Evolutionary conservation across 75 land plant genomes (phyloP).

Genomic region (Azolla pinnata): DNA sequence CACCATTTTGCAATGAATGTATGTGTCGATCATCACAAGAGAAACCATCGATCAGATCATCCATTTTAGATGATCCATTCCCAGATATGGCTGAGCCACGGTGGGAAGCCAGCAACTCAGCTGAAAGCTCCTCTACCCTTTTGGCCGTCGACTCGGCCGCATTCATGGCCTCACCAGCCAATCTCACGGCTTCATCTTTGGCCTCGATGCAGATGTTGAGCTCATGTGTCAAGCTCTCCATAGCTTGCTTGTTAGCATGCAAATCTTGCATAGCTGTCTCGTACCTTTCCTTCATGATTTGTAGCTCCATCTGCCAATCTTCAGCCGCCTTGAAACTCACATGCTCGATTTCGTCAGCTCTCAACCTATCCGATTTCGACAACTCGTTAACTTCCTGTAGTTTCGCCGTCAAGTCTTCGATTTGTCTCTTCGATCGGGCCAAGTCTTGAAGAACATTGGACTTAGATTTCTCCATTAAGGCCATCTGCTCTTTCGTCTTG

Average conservation of each 20-base stretch:
- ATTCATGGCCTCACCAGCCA: slow-evolving; percentile 38
- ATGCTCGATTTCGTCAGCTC: slow-evolving; percentile 39
- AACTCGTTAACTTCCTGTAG: slow-evolving; percentile 35
- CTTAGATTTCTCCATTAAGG: slow-evolving; percentile 49
- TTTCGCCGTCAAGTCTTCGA: slow-evolving; percentile 38
- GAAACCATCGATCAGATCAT: background rate
- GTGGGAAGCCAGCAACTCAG: slow-evolving; percentile 2
- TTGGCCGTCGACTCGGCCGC: slow-evolving; percentile 25
- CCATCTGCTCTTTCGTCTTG: slow-evolving; percentile 53
- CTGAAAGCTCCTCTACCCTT: slow-evolving; percentile 35
- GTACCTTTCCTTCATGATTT: slow-evolving; percentile 32
- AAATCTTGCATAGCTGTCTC: slow-evolving; percentile 33
- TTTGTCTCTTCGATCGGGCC: slow-evolving; percentile 43
- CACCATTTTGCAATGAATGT: too few relatives aligned
- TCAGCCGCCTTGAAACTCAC: slow-evolving; percentile 7
- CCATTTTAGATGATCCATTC: background rate
- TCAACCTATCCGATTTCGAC: slow-evolving; percentile 34
- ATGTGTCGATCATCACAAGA: too few relatives aligned
- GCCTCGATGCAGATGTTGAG: slow-evolving; percentile 41
- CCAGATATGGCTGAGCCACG: background rate
- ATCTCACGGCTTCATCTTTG: slow-evolving; percentile 30
- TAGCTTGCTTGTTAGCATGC: slow-evolving; percentile 51
- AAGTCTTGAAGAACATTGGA: slow-evolving; percentile 55
- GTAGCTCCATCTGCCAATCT: slow-evolving; percentile 40
- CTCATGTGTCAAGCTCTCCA: slow-evolving; percentile 38